These are phyloP conservation scores for Camelina laxa DNA, from an alignment of 345 rosid genomes.

Conservation along the genomic window DNA sequence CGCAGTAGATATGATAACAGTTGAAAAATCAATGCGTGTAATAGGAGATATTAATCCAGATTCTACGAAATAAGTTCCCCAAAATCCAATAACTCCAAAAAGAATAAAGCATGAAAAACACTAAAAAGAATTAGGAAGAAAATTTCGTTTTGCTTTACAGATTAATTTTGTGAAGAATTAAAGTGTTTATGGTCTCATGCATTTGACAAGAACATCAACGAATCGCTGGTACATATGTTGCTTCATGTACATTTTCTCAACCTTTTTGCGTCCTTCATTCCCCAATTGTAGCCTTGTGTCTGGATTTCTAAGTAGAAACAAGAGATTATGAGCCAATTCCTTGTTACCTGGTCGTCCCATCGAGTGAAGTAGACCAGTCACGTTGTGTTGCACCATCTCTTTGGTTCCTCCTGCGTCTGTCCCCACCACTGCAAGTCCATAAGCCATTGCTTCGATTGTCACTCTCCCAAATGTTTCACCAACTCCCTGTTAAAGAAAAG, in stretches of 20 bases:
- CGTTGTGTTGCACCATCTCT: constrained; percentile 80
- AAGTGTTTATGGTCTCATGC: constrained; percentile 64
- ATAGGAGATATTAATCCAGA: too few relatives aligned
- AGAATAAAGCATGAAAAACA: too few relatives aligned
- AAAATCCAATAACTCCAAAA: not conserved
- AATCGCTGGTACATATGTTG: constrained; percentile 84
- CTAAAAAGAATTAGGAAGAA: too few relatives aligned
- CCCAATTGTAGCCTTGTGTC: constrained; percentile 61
- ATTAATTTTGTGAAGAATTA: constrained; percentile 9
- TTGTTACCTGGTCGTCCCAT: constrained; percentile 60
- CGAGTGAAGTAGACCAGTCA: constrained; percentile 86
- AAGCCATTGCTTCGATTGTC: constrained; percentile 97
- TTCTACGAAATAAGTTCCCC: not conserved
- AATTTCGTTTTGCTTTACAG: not conserved
- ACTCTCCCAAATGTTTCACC: constrained; percentile 99
- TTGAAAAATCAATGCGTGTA: too few relatives aligned
- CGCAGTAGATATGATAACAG: too few relatives aligned
- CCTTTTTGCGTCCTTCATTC: constrained; percentile 68
- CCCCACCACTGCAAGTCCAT: constrained; percentile 93
- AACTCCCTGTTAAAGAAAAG: constrained; percentile 52
- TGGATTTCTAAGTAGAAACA: constrained; percentile 60
- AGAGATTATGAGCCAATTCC: constrained; percentile 62
- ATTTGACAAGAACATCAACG: constrained; percentile 70
- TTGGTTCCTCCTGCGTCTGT: constrained; percentile 93
- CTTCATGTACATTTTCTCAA: constrained; percentile 73